phyloP scores from a whole-genome alignment of 139 green algal species.

The Coelastrella sp. region DNA sequence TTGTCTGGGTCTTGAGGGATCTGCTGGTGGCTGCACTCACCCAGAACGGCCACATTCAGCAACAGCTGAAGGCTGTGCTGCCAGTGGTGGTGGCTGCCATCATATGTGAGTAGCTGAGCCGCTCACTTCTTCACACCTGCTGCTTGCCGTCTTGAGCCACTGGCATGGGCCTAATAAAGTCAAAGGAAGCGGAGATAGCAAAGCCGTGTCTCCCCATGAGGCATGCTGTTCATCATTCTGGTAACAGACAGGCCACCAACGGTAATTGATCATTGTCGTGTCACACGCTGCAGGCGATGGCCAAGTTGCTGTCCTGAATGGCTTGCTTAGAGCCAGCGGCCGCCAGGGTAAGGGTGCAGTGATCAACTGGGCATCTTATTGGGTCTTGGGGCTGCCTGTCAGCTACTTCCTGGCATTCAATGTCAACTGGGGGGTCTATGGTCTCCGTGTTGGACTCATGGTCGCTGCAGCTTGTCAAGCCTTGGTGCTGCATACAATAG shows the following conservation, averaged over 20 bases:
- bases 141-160: background rate
- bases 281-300: constrained; percentile 16
- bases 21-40: constrained; percentile 9
- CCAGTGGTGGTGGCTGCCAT: constrained; percentile 39
- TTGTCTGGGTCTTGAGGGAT: background rate
- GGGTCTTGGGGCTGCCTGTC: constrained; percentile 5
- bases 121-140: background rate
- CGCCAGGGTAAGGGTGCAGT: constrained; percentile 23
- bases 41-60: background rate
- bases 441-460: background rate
- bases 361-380: background rate
- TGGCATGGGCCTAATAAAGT: too few species aligned
- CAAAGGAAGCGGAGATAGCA: too few species aligned
- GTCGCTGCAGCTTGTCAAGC: background rate
- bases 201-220: too few species aligned
- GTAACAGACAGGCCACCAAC: too few species aligned
- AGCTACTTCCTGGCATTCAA: constrained; percentile 29
- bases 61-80: constrained; percentile 25
- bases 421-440: background rate
- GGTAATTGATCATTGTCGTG: too few species aligned
- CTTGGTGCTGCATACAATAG: constrained; percentile 9
- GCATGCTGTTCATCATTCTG: background rate
- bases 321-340: background rate
- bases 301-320: constrained; percentile 21
- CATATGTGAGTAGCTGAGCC: constrained; percentile 11